These are phyloP conservation scores for Botrytis hyacinthi DNA, from an alignment of 2,329 filamentous ascomycete genomes.

Conservation along the genomic window DNA sequence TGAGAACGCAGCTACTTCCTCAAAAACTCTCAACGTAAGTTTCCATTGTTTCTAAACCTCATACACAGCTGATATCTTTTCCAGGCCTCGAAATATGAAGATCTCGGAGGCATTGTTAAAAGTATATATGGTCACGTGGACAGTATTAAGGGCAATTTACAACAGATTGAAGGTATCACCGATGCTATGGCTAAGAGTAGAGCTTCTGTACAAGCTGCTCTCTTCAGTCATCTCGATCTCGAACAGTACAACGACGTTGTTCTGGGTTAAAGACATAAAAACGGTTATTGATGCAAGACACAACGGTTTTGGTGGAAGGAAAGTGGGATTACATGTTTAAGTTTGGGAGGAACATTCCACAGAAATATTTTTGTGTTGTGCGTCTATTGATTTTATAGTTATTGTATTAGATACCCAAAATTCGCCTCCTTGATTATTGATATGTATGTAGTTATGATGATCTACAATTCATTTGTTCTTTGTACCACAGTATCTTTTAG, in stretches of 20 bases:
- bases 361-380: not conserved
- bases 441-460: slow-evolving; percentile 14
- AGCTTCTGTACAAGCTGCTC: slow-evolving; percentile 36
- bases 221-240: slow-evolving; percentile 36
- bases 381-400: not conserved
- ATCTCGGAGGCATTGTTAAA: slow-evolving; percentile 32
- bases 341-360: slow-evolving; percentile 3
- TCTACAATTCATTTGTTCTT: slow-evolving; percentile 6
- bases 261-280: slow-evolving; percentile 26
- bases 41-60: not conserved
- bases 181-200: slow-evolving; percentile 36
- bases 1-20: slow-evolving; percentile 4
- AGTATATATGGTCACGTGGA: slow-evolving; percentile 37
- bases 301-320: not conserved
- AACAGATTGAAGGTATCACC: slow-evolving; percentile 36
- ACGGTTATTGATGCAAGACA: not conserved
- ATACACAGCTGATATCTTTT: slow-evolving; percentile 25
- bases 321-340: slow-evolving; percentile 9
- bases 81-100: slow-evolving; percentile 33
- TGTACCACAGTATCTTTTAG: slow-evolving; percentile 18
- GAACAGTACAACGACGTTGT: slow-evolving; percentile 37
- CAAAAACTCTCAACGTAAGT: slow-evolving; percentile 29
- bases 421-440: not conserved
- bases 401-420: slow-evolving; percentile 16
- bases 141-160: slow-evolving; percentile 37